Percentiles rank a stretch among this genome's conserved stretches.
Evolutionary conservation across 2,329 filamentous ascomycete genomes (phyloP).

Genomic region (Exophiala xenobiotica): DNA sequence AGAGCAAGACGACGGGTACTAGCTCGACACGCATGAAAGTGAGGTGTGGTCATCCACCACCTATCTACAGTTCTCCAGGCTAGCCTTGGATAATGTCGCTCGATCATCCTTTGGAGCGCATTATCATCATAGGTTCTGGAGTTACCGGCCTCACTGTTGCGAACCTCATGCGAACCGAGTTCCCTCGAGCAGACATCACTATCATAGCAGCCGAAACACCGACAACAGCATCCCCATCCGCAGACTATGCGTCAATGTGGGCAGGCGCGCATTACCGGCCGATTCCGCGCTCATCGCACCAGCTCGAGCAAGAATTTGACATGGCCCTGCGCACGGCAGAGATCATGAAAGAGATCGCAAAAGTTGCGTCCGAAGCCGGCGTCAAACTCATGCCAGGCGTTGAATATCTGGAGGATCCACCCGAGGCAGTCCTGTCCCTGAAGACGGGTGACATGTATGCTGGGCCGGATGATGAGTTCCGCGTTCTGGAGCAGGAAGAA

Average conservation of each 20-base stretch:
- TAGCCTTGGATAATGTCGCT: no score
- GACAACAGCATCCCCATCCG: slow-evolving; percentile 33
- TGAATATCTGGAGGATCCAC: slow-evolving; percentile 44
- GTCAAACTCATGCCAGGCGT: slow-evolving; percentile 40
- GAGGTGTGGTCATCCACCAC: no score
- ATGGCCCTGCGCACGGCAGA: slow-evolving; percentile 42
- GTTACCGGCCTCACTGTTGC: slow-evolving; percentile 28
- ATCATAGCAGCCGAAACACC: slow-evolving; percentile 32
- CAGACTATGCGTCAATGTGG: slow-evolving; percentile 49
- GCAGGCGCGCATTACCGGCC: slow-evolving; percentile 51
- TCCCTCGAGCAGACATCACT: slow-evolving; percentile 39
- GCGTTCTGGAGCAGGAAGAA: slow-evolving; percentile 33
- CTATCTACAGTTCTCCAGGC: no score
- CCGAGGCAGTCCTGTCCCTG: slow-evolving; percentile 29
- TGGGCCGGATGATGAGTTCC: slow-evolving; percentile 39
- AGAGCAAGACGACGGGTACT: no score
- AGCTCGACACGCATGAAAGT: no score
- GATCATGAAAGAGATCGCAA: slow-evolving; percentile 39
- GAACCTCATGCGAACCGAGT: slow-evolving; percentile 31
- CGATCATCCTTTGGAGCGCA: no score
- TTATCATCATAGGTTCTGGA: slow-evolving; percentile 30
- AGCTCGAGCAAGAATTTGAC: slow-evolving; percentile 37
- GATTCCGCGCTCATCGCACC: slow-evolving; percentile 39
- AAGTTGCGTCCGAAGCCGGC: slow-evolving; percentile 38
- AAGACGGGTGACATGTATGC: slow-evolving; percentile 32